Evolutionary conservation across 2,329 filamentous ascomycete genomes (phyloP).

Genomic region (Epichloe hybrida): DNA sequence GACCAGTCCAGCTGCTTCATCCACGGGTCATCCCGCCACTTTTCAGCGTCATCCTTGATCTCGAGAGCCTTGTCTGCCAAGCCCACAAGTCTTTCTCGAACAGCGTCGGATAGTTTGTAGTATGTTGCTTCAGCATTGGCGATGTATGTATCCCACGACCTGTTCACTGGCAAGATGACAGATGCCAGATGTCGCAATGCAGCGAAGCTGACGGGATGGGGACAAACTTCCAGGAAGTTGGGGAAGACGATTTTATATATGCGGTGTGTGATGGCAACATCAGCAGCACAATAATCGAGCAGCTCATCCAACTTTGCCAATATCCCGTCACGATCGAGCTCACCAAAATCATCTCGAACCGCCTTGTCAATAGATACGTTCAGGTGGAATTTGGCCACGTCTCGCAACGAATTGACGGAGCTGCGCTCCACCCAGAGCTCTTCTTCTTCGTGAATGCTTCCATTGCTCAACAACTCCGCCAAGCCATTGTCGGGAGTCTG

Average conservation of each 20-base stretch:
- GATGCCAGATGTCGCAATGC: slow-evolving; percentile 86
- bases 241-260: slow-evolving; percentile 93
- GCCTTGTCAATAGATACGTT: slow-evolving; percentile 85
- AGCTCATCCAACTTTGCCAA: slow-evolving; percentile 63
- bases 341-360: slow-evolving; percentile 73
- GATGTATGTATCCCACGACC: slow-evolving; percentile 78
- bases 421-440: slow-evolving; percentile 92
- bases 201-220: slow-evolving; percentile 93
- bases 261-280: slow-evolving; percentile 82
- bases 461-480: slow-evolving; percentile 53
- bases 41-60: slow-evolving; percentile 52
- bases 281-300: slow-evolving; percentile 85
- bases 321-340: slow-evolving; percentile 60
- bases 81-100: slow-evolving; percentile 58
- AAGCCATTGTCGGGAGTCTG: slow-evolving; percentile 60
- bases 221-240: slow-evolving; percentile 76
- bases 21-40: slow-evolving; percentile 78
- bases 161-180: slow-evolving; percentile 81
- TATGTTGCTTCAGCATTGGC: slow-evolving; percentile 77
- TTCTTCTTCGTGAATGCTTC: slow-evolving; percentile 69
- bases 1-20: slow-evolving; percentile 90
- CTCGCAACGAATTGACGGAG: slow-evolving; percentile 85
- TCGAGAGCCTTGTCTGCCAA: slow-evolving; percentile 67
- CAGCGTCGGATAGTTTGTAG: slow-evolving; percentile 58
- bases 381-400: slow-evolving; percentile 94